These are phyloP conservation scores for Sechiopsis laciniata DNA, from an alignment of 306 rosid genomes.

Conservation along the genomic window DNA sequence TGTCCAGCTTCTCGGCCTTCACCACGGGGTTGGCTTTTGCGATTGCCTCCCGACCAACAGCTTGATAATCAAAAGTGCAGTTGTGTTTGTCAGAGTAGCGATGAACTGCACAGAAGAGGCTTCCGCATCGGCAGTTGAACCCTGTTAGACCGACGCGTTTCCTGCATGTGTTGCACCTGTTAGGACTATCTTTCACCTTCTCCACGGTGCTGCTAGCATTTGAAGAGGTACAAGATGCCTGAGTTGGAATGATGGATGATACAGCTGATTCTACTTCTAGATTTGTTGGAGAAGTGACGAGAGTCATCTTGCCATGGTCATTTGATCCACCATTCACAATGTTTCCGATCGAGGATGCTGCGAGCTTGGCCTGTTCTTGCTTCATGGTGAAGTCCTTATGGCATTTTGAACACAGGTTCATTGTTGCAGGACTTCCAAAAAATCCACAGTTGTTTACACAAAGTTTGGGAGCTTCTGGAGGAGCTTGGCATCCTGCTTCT, in stretches of 20 bases:
- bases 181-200: conserved; percentile 34
- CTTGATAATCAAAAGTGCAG: conserved; percentile 31
- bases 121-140: conserved; percentile 41
- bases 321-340: conserved; percentile 32
- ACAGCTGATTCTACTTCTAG: conserved; percentile 17
- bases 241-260: conserved; percentile 21
- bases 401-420: conserved; percentile 50
- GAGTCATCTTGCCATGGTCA: conserved; percentile 21
- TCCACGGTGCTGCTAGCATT: conserved; percentile 17
- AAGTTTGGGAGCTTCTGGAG: conserved; percentile 46
- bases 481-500: conserved; percentile 46
- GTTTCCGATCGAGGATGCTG: conserved; percentile 34
- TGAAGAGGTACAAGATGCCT: conserved; percentile 4
- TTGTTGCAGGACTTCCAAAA: conserved; percentile 43
- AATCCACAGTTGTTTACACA: conserved; percentile 46
- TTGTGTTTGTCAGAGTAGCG: conserved; percentile 38
- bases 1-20: conserved; percentile 39
- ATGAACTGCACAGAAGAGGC: conserved; percentile 35
- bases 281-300: conserved; percentile 7
- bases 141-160: conserved; percentile 40
- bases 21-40: conserved; percentile 45
- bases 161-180: conserved; percentile 38
- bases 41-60: conserved; percentile 33
- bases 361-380: conserved; percentile 37
- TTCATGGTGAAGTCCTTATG: conserved; percentile 41